Percentiles rank a stretch among this genome's conserved stretches.
phyloP scores from a whole-genome alignment of 768 basidiomycete genomes.

The Suillus placidus region DNA sequence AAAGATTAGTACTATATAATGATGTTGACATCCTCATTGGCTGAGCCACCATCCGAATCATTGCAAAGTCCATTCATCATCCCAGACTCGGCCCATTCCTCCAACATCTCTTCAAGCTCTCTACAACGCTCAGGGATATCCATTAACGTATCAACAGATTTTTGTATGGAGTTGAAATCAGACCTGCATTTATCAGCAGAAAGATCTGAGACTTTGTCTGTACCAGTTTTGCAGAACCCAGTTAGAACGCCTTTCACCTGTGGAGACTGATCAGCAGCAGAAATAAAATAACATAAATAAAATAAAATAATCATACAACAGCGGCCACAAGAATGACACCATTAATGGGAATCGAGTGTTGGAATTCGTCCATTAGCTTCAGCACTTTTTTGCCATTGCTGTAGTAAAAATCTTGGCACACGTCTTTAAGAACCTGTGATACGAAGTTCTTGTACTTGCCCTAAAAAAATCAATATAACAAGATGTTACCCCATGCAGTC shows the following conservation, averaged over 20 bases:
- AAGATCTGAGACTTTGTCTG: neutral
- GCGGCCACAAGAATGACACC: neutral
- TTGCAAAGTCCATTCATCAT: neutral
- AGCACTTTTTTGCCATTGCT: neutral
- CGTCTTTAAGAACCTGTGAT: neutral
- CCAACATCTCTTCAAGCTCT: neutral
- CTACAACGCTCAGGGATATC: neutral
- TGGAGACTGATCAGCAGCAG: neutral
- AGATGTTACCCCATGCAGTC: neutral
- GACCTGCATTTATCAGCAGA: neutral
- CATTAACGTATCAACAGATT: neutral
- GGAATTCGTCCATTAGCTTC: slow-evolving; percentile 12
- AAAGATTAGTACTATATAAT: neutral
- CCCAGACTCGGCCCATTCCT: neutral
- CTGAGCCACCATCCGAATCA: neutral
- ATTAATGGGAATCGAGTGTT: neutral
- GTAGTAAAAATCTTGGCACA: neutral
- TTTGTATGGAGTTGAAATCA: neutral
- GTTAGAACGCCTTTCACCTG: neutral
- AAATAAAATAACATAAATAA: neutral
- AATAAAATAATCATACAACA: neutral
- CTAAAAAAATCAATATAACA: neutral
- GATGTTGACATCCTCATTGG: neutral
- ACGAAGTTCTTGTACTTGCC: slow-evolving; percentile 12
- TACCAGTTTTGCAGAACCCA: neutral